A percentile compares a stretch with the other conserved stretches of the same genome.
phyloP scores from a whole-genome alignment of 371 early-diverging fungal species.

The Mortierella sp. region DNA sequence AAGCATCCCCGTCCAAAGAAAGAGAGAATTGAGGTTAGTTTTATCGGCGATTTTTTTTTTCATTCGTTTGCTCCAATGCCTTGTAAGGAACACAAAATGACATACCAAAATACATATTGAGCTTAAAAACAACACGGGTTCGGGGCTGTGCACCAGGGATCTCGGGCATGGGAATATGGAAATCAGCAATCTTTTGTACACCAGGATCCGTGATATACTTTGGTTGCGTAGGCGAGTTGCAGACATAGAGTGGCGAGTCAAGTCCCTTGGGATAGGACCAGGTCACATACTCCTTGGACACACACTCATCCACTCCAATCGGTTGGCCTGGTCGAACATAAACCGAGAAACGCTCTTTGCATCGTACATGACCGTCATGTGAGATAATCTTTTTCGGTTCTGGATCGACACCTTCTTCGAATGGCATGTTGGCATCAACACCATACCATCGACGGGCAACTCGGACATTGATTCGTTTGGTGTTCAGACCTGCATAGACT shows the following conservation, averaged over 20 bases:
- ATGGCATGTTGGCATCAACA: conserved; percentile 69
- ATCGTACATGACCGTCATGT: conserved; percentile 38
- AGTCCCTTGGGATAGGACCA: conserved; percentile 61
- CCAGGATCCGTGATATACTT: conserved; percentile 60
- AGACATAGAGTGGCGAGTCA: conserved; percentile 62
- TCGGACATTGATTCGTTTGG: conserved; percentile 51
- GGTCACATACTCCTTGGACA: conserved; percentile 60
- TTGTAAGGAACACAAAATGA: neutral
- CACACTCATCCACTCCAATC: conserved; percentile 60
- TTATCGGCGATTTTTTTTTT: too few relatives aligned
- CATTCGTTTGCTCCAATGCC: neutral
- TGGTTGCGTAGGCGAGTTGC: conserved; percentile 61
- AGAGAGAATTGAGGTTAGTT: neutral
- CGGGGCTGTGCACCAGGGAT: conserved; percentile 55
- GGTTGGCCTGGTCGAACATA: conserved; percentile 68
- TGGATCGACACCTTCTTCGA: conserved; percentile 61
- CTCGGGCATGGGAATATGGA: conserved; percentile 66
- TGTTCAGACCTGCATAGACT: conserved; percentile 52
- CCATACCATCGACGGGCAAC: conserved; percentile 63
- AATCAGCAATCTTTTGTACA: conserved; percentile 64
- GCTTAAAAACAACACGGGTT: conserved; percentile 17
- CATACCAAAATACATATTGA: conserved; percentile 66
- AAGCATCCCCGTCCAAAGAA: too few relatives aligned
- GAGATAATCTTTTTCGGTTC: conserved; percentile 58
- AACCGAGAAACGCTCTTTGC: conserved; percentile 65